phyloP scores from a whole-genome alignment of 1,284 basidiomycete genomes.

The Pseudozyma tsukubaensis region DNA sequence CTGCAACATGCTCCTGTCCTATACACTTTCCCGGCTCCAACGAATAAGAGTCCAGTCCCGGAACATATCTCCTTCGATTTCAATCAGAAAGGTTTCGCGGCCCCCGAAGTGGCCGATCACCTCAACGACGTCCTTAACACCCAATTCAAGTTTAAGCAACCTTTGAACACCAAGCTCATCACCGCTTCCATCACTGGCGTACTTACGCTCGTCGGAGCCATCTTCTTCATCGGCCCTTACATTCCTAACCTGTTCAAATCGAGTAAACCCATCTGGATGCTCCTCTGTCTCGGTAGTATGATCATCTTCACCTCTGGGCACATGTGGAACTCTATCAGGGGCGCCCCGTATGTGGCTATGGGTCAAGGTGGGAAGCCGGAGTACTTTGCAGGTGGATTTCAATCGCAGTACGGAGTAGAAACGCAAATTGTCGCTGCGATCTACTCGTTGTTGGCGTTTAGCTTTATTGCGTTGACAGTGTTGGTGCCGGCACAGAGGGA shows the following conservation, averaged over 20 bases:
- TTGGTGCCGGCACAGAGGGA: conserved; percentile 83
- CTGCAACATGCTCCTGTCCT: conserved; percentile 60
- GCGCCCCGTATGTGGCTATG: conserved; percentile 77
- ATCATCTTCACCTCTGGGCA: conserved; percentile 71
- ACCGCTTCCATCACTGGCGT: conserved; percentile 20
- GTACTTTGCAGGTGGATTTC: conserved; percentile 89
- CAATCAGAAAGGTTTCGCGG: conserved; percentile 50
- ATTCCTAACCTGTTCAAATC: conserved; percentile 22
- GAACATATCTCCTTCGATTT: conserved; percentile 57
- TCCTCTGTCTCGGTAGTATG: conserved; percentile 52
- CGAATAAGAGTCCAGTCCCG: conserved; percentile 18
- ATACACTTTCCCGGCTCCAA: conserved; percentile 49
- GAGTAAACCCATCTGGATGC: conserved; percentile 46
- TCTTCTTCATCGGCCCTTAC: conserved; percentile 43
- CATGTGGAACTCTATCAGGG: conserved; percentile 97
- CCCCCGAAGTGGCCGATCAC: conserved; percentile 33
- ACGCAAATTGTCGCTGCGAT: conserved; percentile 85
- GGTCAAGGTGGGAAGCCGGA: conserved; percentile 72
- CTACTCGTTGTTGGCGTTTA: conserved; percentile 83
- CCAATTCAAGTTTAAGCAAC: conserved; percentile 47
- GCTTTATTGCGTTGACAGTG: conserved; percentile 84
- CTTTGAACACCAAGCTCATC: conserved; percentile 50
- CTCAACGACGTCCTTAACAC: conserved; percentile 38
- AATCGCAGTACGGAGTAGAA: conserved; percentile 92
- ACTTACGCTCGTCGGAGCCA: conserved; percentile 16